These are phyloP conservation scores for Tuber aestivum DNA, from an alignment of 495 filamentous ascomycete species.

Conservation along the genomic window DNA sequence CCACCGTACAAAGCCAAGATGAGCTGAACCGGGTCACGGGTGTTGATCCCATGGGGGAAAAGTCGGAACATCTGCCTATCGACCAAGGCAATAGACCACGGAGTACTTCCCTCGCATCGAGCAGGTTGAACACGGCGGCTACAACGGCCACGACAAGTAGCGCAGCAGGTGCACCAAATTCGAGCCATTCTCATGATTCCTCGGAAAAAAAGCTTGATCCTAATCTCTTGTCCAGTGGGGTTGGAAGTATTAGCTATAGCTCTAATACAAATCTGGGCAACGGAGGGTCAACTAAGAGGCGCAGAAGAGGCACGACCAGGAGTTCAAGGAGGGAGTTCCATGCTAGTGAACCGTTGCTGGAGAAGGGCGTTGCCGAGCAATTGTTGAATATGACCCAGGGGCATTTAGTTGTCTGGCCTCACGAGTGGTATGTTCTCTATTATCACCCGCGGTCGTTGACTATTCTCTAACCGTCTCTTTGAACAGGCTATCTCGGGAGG, in stretches of 20 bases:
- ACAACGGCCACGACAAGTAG: constrained; percentile 34
- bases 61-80: constrained; percentile 42
- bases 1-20: constrained; percentile 15
- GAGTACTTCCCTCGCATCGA: constrained; percentile 31
- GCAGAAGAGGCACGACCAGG: constrained; percentile 71
- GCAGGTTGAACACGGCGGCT: constrained; percentile 37
- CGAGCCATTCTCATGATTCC: constrained; percentile 22
- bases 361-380: constrained; percentile 67
- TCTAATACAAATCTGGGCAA: constrained; percentile 35
- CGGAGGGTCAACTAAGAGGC: constrained; percentile 49
- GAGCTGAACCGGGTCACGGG: constrained; percentile 20
- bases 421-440: constrained; percentile 60
- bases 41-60: constrained; percentile 46
- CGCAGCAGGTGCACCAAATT: constrained; percentile 6
- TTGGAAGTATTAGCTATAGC: constrained; percentile 12
- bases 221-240: constrained; percentile 17
- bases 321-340: constrained; percentile 66
- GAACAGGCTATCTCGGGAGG: constrained; percentile 63
- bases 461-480: background rate
- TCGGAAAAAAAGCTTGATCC: constrained; percentile 20
- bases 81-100: constrained; percentile 31
- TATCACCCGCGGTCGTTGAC: background rate
- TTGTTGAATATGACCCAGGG: constrained; percentile 79
- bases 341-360: constrained; percentile 65
- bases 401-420: constrained; percentile 82